These are phyloP conservation scores for Cladosporium sphaerospermum DNA, from an alignment of 2,329 filamentous ascomycete species.

Conservation along the genomic window DNA sequence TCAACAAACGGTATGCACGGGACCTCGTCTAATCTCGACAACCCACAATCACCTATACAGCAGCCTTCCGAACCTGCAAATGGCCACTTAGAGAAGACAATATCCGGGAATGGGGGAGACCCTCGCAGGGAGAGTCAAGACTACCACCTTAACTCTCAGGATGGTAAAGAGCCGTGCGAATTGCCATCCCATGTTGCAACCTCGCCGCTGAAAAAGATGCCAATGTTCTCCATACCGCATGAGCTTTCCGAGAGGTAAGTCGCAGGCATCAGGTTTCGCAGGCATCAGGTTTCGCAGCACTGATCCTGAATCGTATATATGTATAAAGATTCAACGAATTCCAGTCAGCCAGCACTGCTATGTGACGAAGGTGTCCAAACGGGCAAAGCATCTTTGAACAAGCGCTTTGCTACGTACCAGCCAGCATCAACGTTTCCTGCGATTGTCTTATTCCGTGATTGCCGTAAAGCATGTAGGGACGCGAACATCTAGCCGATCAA, in stretches of 20 bases:
- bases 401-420: too few relatives aligned
- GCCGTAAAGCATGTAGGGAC: too few relatives aligned
- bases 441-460: too few relatives aligned
- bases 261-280: not conserved
- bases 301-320: not conserved
- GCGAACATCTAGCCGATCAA: too few relatives aligned
- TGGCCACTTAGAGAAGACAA: not conserved
- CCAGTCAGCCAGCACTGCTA: too few relatives aligned
- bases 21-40: too few relatives aligned
- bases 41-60: not conserved
- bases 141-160: not conserved
- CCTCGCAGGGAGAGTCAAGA: not conserved
- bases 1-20: too few relatives aligned
- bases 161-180: slow-evolving; percentile 16
- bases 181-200: slow-evolving; percentile 21
- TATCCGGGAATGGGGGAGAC: slow-evolving; percentile 10
- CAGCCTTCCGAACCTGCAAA: not conserved
- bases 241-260: slow-evolving; percentile 34
- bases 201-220: slow-evolving; percentile 29
- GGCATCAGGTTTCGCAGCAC: not conserved
- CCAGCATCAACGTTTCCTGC: too few relatives aligned
- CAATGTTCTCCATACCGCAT: slow-evolving; percentile 39
- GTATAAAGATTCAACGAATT: not conserved
- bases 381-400: too few relatives aligned
- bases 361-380: too few relatives aligned